Evolutionary conservation across 2,329 filamentous ascomycete genomes (phyloP).

Genomic region (Harringtonia lauricola): DNA sequence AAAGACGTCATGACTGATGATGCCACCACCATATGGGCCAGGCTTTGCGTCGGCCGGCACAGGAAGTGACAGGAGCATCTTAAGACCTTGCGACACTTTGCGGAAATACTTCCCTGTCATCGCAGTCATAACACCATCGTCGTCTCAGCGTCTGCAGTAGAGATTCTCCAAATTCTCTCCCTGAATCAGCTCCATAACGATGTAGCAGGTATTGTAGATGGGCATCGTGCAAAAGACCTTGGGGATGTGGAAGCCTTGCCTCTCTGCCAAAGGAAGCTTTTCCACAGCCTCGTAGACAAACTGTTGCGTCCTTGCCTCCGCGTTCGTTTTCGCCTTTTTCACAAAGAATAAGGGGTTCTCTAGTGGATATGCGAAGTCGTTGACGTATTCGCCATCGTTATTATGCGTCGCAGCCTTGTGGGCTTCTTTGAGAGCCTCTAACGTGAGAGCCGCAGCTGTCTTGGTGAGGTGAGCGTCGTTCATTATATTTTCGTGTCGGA

Average conservation of each 20-base stretch:
- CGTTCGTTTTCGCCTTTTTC: neutral
- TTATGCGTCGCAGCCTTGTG: too few relatives aligned
- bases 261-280: neutral
- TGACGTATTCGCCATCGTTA: too few relatives aligned
- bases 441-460: too few relatives aligned
- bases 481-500: too few relatives aligned
- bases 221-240: neutral
- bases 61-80: neutral
- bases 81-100: neutral
- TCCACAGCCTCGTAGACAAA: neutral
- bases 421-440: too few relatives aligned
- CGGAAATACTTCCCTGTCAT: too few relatives aligned
- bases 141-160: neutral
- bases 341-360: neutral
- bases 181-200: neutral
- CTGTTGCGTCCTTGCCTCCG: neutral
- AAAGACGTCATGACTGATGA: neutral
- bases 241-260: neutral
- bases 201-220: neutral
- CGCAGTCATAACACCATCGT: too few relatives aligned
- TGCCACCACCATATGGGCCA: neutral
- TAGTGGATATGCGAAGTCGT: neutral
- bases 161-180: neutral
- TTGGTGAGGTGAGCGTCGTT: too few relatives aligned
- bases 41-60: neutral